phyloP scores from a whole-genome alignment of 2,329 filamentous ascomycete species.

The Xylariaceae sp. region DNA sequence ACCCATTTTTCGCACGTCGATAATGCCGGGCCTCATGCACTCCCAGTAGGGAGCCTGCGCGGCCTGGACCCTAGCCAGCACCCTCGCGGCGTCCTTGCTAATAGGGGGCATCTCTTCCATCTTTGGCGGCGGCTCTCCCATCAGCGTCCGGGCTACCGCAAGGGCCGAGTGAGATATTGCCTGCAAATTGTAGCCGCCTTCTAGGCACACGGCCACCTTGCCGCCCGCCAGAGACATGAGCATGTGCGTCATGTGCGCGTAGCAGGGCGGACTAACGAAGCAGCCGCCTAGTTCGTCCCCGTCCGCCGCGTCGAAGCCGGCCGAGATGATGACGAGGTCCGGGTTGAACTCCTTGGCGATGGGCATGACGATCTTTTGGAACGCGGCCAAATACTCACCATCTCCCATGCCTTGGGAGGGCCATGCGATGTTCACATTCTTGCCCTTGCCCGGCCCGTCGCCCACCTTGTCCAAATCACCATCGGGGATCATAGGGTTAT shows the following conservation, averaged over 20 bases:
- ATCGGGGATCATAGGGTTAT: slow-evolving; percentile 52
- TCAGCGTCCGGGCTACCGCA: slow-evolving; percentile 84
- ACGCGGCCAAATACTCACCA: slow-evolving; percentile 93
- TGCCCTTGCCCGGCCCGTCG: slow-evolving; percentile 48
- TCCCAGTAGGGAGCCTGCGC: slow-evolving; percentile 73
- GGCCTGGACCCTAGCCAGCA: slow-evolving; percentile 54
- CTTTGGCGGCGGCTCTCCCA: slow-evolving; percentile 81
- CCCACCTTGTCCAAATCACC: slow-evolving; percentile 58
- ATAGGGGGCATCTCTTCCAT: slow-evolving; percentile 53
- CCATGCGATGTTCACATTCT: slow-evolving; percentile 64
- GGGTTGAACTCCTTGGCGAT: slow-evolving; percentile 91
- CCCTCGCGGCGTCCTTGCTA: slow-evolving; percentile 50
- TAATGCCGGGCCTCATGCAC: slow-evolving; percentile 69
- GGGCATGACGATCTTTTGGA: slow-evolving; percentile 94
- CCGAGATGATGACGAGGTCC: slow-evolving; percentile 90
- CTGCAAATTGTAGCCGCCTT: slow-evolving; percentile 90
- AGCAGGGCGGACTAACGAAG: slow-evolving; percentile 84
- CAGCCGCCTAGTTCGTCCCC: slow-evolving; percentile 91
- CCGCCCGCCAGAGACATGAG: slow-evolving; percentile 90
- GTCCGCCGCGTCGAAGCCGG: slow-evolving; percentile 91
- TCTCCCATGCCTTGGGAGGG: slow-evolving; percentile 79
- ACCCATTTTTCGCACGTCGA: slow-evolving; percentile 47
- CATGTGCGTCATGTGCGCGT: slow-evolving; percentile 99
- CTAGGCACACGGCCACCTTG: slow-evolving; percentile 85
- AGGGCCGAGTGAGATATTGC: slow-evolving; percentile 91